Conservation (phyloP, 331 rosid genomes). For the Cydonia oblonga region DNA sequence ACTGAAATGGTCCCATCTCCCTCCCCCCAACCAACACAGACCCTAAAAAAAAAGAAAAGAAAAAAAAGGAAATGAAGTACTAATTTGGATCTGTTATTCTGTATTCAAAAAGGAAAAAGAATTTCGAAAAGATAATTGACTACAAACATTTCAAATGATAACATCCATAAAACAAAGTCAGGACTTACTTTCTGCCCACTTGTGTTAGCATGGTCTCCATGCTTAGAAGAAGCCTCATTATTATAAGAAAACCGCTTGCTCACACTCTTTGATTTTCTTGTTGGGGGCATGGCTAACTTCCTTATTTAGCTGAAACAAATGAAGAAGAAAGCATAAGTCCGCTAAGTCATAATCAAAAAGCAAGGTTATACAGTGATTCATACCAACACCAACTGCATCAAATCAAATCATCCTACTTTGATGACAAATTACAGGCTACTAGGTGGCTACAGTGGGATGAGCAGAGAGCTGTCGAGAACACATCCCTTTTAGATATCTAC, state of each 20-base stretch:
- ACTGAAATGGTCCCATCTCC: too few species aligned
- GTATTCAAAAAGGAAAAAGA: too few species aligned
- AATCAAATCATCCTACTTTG: background rate
- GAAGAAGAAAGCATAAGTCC: conserved; percentile 20
- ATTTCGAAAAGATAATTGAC: background rate
- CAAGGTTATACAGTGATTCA: background rate
- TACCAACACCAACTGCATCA: background rate
- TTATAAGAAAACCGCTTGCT: conserved; percentile 53
- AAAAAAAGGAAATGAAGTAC: too few species aligned
- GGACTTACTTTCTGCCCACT: conserved; percentile 51
- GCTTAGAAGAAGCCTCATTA: conserved; percentile 47
- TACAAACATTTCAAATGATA: conserved; percentile 6
- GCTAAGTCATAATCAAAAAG: conserved; percentile 6
- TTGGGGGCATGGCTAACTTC: conserved; percentile 60
- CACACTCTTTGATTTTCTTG: conserved; percentile 64
- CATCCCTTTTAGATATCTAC: background rate
- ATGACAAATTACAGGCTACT: background rate
- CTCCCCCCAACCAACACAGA: too few species aligned
- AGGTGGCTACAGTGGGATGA: background rate
- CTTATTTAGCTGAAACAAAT: conserved; percentile 31
- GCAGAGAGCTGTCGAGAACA: background rate
- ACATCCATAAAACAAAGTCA: conserved; percentile 32
- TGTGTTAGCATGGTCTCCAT: conserved; percentile 48
- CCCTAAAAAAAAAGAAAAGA: too few species aligned
- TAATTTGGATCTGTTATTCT: too few species aligned